A percentile compares a stretch with the other conserved stretches of the same genome.
Evolutionary conservation across 768 basidiomycete species (phyloP).

Genomic region (Omphalotus guepiniiformis): DNA sequence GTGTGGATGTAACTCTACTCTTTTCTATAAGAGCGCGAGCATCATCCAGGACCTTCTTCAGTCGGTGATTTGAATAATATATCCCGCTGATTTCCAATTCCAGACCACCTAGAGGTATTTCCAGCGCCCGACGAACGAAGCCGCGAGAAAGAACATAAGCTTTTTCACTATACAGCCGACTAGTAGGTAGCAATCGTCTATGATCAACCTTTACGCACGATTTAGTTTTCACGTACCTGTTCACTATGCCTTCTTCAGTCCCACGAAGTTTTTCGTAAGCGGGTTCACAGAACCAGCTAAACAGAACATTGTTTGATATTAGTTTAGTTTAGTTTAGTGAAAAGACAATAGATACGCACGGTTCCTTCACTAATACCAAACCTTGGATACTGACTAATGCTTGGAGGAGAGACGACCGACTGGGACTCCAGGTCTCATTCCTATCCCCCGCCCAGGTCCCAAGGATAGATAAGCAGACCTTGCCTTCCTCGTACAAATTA

Average conservation of each 20-base stretch:
- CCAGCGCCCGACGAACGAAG: slow-evolving; percentile 86
- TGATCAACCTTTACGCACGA: background rate
- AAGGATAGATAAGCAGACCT: slow-evolving; percentile 88
- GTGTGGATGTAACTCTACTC: slow-evolving; percentile 42
- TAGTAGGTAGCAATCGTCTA: slow-evolving; percentile 23
- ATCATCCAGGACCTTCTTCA: slow-evolving; percentile 65
- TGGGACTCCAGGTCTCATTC: slow-evolving; percentile 82
- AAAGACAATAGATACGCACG: slow-evolving; percentile 52
- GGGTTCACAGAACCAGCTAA: slow-evolving; percentile 87
- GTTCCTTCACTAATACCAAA: slow-evolving; percentile 87
- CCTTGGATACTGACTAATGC: slow-evolving; percentile 94
- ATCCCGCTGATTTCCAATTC: slow-evolving; percentile 70
- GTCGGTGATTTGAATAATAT: slow-evolving; percentile 60
- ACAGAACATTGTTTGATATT: slow-evolving; percentile 7
- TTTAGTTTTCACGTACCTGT: slow-evolving; percentile 42
- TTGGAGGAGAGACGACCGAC: slow-evolving; percentile 83
- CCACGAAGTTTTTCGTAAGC: slow-evolving; percentile 90
- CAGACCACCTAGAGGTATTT: slow-evolving; percentile 68
- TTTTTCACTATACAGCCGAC: slow-evolving; percentile 90
- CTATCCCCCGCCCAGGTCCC: slow-evolving; percentile 91
- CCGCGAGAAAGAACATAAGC: slow-evolving; percentile 87
- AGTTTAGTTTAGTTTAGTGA: background rate
- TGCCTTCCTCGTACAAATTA: slow-evolving; percentile 93
- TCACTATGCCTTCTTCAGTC: slow-evolving; percentile 85
- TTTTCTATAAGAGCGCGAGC: slow-evolving; percentile 63